Evolutionary conservation across 2,329 filamentous ascomycete genomes (phyloP), one percentile per base, ranked within the genome.

Genomic region (Aaosphaeria pasadenensis): DNA sequence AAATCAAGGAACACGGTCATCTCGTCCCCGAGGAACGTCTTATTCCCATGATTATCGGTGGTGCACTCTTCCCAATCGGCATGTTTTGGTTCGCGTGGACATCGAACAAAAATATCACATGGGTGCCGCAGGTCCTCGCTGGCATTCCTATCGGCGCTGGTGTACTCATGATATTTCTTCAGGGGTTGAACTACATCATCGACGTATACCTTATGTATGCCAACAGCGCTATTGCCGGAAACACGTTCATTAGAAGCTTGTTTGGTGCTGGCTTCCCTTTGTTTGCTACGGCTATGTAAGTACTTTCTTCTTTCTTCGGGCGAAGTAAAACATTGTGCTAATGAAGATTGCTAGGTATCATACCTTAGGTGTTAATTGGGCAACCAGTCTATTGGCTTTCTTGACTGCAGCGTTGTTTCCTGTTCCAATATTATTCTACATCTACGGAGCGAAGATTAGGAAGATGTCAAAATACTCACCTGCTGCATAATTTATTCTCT

Each of bases 81-180:
- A 62, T 81, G 28, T 78, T 80, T 53, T 77, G 74, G 76, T 80
- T 80, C 50, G 75, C 72, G 1, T 80, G 76, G 77, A 78, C 79
- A 1, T 75, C 71, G 1, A 67, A 74, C 42, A 67, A 64, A 6
- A 70, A 69, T 48, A 75, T 73, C 41, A 64, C 59, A 3, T 74
- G 71, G 69, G 69, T 72, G 7, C 65, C 67, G 1, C 73, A 75
- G 49, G 70, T 75, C 28, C 49, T 75, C 3, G 63, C 71, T 1
- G 70, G 72, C 5, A 61, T 70, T 5, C 68, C 68, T 6, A 74
- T 75, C 39, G 75, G 75, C 7, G 61, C 60, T 38, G 72, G 74
- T 24, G 68, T 76, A 44, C 51, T 76, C n/a, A 62, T 77, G 55
- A 71, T 77, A 39, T 76, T 77, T 63, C 60, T 75, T 51, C 69